These are phyloP conservation scores for Penicillium steckii DNA, from an alignment of 495 filamentous ascomycete species.

Conservation along the genomic window DNA sequence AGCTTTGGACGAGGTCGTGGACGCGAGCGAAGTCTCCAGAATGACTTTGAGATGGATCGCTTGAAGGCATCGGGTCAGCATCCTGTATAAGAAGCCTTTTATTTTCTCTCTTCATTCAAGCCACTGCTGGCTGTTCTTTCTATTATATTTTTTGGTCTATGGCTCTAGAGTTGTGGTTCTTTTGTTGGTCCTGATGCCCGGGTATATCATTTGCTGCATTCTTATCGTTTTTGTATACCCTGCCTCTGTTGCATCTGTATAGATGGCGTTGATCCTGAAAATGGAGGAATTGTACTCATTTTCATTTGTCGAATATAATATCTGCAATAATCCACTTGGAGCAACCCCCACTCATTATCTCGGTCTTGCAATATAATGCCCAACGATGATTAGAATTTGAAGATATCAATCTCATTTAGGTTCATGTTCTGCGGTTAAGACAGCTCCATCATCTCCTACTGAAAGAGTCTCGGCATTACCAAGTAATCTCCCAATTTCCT, in stretches of 20 bases:
- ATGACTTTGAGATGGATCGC: conserved; percentile 82
- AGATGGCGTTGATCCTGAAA: conserved; percentile 37
- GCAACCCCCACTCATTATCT: neutral
- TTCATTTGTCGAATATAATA: conserved; percentile 17
- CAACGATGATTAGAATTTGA: no score
- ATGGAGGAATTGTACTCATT: conserved; percentile 15
- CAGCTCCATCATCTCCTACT: no score
- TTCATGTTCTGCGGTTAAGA: no score
- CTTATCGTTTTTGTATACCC: conserved; percentile 35
- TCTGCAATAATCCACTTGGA: conserved; percentile 1
- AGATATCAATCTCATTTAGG: no score
- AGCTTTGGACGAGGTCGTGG: conserved; percentile 38
- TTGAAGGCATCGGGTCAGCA: conserved; percentile 50
- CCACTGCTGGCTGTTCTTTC: conserved; percentile 4
- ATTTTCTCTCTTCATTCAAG: neutral
- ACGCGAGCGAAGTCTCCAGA: conserved; percentile 43
- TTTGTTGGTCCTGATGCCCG: conserved; percentile 1
- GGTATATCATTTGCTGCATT: conserved; percentile 3
- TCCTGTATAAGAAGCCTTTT: conserved; percentile 27
- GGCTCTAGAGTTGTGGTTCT: conserved; percentile 5
- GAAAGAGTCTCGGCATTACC: no score
- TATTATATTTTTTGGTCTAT: conserved; percentile 3
- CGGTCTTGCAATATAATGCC: neutral
- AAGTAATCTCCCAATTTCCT: no score
- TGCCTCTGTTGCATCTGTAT: conserved; percentile 36